Evolutionary conservation across 2,329 filamentous ascomycete genomes (phyloP), one percentile per base, ranked within the genome.

Genomic region (Cladophialophora yegresii): DNA sequence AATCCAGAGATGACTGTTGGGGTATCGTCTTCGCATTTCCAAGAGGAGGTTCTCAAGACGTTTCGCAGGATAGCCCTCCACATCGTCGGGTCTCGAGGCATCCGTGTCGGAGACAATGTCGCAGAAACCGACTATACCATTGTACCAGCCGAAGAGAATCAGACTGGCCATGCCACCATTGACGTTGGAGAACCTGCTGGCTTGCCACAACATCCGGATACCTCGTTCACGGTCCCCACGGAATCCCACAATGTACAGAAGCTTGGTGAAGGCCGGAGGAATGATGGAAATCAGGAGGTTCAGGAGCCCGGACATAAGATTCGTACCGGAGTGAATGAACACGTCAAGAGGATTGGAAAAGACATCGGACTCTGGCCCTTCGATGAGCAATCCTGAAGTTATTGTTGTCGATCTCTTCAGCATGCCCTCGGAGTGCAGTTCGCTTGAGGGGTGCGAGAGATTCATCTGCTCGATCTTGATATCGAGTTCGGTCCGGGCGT

Each of bases 231-330:
- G 88, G 74, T 98, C 93, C 33, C 95, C 95, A 66, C 86, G 88
- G 78, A 98, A 98, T 0, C 95, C 95, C 32, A 97, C 89, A 49
- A 98, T 89, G 64, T 89, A 91, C 3, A 98, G 82, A 0, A 99
- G 84, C 62, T 87, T 89, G n/a, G 86, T 89, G 76, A 98, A 96
- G 0, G 93, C 87, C 0, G 95, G 95, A 0, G 95, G 96, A 0
- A 98, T 87, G 80, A 98, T 89, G 12, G 92, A 96, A n/a, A 98
- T 87, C 60, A 98, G 82, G 1, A 98, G 82, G 13, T 96, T 83
- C 1, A 98, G 79, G 33, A 96, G 84, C 2, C 95, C 95, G 72
- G 93, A 97, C 76, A 92, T 96, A 76, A 97, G 89, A 73, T 90
- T 95, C 4, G 88, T 86, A 9, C 92, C 93, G 0, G 91, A 93